Evolutionary conservation across 768 basidiomycete genomes (phyloP).

Genomic region (Kwoniella pini): DNA sequence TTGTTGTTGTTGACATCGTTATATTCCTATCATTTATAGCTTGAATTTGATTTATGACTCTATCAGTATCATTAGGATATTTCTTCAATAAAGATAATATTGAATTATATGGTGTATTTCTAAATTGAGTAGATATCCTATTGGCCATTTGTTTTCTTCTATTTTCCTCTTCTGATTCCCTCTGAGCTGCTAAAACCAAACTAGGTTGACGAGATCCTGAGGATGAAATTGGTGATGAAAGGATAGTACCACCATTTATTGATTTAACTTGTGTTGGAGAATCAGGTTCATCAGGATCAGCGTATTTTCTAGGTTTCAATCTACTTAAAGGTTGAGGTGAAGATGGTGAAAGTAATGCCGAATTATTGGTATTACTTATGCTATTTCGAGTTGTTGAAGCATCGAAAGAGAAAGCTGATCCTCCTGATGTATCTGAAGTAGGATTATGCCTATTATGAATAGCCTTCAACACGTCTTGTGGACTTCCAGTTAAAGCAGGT

Average conservation of each 20-base stretch:
- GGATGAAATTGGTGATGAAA: slow-evolving; percentile 13
- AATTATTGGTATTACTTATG: slow-evolving; percentile 1
- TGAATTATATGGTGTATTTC: slow-evolving; percentile 4
- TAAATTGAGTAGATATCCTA: slow-evolving; percentile 15
- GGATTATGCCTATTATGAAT: slow-evolving; percentile 22
- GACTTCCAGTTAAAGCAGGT: slow-evolving; percentile 19
- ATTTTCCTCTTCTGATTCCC: slow-evolving; percentile 9
- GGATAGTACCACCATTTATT: not conserved
- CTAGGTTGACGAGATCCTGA: slow-evolving; percentile 18
- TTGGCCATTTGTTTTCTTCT: slow-evolving; percentile 1
- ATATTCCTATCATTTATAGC: slow-evolving; percentile 4
- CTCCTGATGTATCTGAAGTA: not conserved
- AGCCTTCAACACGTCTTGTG: slow-evolving; percentile 18
- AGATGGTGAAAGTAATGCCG: slow-evolving; percentile 16
- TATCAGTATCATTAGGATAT: slow-evolving; percentile 7
- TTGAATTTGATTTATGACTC: slow-evolving; percentile 29
- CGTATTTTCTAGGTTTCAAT: slow-evolving; percentile 32
- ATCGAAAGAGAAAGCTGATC: slow-evolving; percentile 13
- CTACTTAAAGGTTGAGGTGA: slow-evolving; percentile 33
- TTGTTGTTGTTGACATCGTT: not conserved
- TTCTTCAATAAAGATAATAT: slow-evolving; percentile 6
- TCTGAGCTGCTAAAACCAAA: slow-evolving; percentile 31
- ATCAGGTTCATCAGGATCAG: slow-evolving; percentile 34
- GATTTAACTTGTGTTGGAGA: slow-evolving; percentile 22
- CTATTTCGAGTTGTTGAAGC: slow-evolving; percentile 11